Evolutionary conservation across 2,329 filamentous ascomycete genomes (phyloP), one percentile per base, ranked within the genome.

Genomic region (Juglanconis oblonga): DNA sequence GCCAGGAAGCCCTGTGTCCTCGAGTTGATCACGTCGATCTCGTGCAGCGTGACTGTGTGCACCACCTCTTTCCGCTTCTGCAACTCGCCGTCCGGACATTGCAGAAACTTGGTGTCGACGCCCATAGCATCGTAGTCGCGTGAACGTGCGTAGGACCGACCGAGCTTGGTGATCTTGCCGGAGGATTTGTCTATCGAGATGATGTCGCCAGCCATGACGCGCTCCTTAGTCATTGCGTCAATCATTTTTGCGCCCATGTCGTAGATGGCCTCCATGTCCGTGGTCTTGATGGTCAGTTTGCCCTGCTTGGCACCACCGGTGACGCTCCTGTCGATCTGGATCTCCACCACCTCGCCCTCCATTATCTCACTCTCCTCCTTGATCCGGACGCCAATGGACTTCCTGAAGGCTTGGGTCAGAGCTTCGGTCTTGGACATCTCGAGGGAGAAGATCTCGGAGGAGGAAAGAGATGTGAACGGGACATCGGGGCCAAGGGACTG

Each of bases 181-280:
- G 92, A 97, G 0, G 94, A 93, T 79, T 99, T 99, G 81, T 99
- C 95, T 68, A 99, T 98, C 59, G 91, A 96, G 70, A 99, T 96
- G 67, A 99, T 95, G 73, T 99, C 95, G 68, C 95, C 95, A 4
- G 95, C 95, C 88, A 98, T 97, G 66, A 99, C 92, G 70, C 96
- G 94, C 80, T 99, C 95, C 78, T 98, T 98, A 67, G 93, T 97
- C 92, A 99, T 97, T 66, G 92, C 92, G 73, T 99, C 95, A 67
- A 99, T 99, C 95, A 99, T 98, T 79, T 98, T 98, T 67, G 90
- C 94, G 66, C 95, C 95, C 93, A 99, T 97, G 71, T 99, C 95
- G 79, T 98, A 99, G 66, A 99, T 91, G 11, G 95, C 97, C 77
- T 99, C 95, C 95, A 99, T 99, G 75, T 99, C 95, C 61, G 94